A percentile compares a stretch with the other conserved stretches of the same genome.
Evolutionary conservation across 2,329 filamentous ascomycete genomes (phyloP).

Genomic region (Verticillium klebahnii): DNA sequence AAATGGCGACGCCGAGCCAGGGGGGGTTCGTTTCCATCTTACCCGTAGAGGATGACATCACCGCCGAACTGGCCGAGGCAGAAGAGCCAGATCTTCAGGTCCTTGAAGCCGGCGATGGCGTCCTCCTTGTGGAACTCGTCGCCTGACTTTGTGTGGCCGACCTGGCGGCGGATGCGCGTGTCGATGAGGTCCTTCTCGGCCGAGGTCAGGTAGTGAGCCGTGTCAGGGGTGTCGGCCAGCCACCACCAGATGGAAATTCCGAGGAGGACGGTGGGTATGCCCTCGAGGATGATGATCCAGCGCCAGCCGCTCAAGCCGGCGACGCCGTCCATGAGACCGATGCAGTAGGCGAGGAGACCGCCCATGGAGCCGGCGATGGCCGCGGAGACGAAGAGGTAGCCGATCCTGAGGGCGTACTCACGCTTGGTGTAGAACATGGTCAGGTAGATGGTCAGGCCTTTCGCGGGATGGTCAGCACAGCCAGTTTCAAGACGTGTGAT

Average conservation of each 20-base stretch:
- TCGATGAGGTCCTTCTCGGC: conserved; percentile 33
- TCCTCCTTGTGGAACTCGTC: conserved; percentile 42
- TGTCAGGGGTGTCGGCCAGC: conserved; percentile 35
- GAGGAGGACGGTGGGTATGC: conserved; percentile 48
- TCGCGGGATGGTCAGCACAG: too few relatives aligned
- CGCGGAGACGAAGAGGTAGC: conserved; percentile 11
- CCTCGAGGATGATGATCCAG: conserved; percentile 69
- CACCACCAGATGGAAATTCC: conserved; percentile 27
- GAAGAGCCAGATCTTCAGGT: conserved; percentile 61
- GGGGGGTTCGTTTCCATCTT: background rate
- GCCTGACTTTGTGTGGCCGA: conserved; percentile 21
- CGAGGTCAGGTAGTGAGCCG: conserved; percentile 54
- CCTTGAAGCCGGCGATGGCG: conserved; percentile 51
- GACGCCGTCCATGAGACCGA: conserved; percentile 11
- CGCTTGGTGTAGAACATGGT: conserved; percentile 10
- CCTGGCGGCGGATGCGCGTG: conserved; percentile 18
- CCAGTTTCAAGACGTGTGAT: too few relatives aligned
- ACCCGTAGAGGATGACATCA: conserved; percentile 57
- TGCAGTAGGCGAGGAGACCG: conserved; percentile 14
- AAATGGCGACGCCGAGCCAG: too few relatives aligned
- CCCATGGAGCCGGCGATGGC: conserved; percentile 17
- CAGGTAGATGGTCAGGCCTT: background rate
- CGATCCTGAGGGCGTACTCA: conserved; percentile 9
- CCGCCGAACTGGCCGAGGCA: conserved; percentile 55
- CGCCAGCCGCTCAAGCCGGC: conserved; percentile 38